Percentiles rank a stretch among this genome's conserved stretches.
These are phyloP conservation scores for Diaporthe citri DNA, from an alignment of 2,329 filamentous ascomycete genomes.

Conservation along the genomic window DNA sequence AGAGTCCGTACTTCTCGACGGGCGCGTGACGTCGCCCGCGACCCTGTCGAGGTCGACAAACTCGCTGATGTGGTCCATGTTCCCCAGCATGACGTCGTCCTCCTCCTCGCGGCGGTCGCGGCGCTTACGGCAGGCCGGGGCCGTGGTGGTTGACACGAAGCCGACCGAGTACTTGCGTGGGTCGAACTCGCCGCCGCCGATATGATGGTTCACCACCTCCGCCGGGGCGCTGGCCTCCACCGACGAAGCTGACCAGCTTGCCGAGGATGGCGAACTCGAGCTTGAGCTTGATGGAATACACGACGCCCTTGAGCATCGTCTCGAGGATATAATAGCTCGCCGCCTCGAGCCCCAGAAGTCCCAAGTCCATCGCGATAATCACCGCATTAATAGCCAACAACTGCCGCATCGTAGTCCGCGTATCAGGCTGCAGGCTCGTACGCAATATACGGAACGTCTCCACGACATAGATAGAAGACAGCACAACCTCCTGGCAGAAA, in stretches of 20 bases:
- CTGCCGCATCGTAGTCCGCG: conserved; percentile 32
- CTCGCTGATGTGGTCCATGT: conserved; percentile 36
- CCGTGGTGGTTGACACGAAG: neutral
- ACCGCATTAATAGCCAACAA: conserved; percentile 24
- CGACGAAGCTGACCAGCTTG: conserved; percentile 25
- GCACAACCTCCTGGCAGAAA: conserved; percentile 27
- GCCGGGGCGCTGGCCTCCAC: neutral
- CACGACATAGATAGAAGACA: conserved; percentile 29
- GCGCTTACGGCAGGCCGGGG: neutral
- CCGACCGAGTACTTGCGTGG: conserved; percentile 33
- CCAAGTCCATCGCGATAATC: conserved; percentile 31
- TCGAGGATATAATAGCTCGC: conserved; percentile 31
- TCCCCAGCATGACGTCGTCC: conserved; percentile 18
- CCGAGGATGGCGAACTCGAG: conserved; percentile 30
- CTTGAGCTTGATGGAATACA: conserved; percentile 32
- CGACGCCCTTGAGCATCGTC: conserved; percentile 37
- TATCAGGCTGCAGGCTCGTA: conserved; percentile 21
- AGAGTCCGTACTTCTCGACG: conserved; percentile 4
- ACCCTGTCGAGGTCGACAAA: conserved; percentile 32
- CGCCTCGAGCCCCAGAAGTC: conserved; percentile 6
- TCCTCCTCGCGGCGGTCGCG: conserved; percentile 13
- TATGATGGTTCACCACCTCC: neutral
- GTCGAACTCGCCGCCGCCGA: neutral
- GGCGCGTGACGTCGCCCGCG: conserved; percentile 13
- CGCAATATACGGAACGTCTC: conserved; percentile 28